These are phyloP conservation scores for Isatis tinctoria DNA, from an alignment of 345 rosid species.

Conservation along the genomic window DNA sequence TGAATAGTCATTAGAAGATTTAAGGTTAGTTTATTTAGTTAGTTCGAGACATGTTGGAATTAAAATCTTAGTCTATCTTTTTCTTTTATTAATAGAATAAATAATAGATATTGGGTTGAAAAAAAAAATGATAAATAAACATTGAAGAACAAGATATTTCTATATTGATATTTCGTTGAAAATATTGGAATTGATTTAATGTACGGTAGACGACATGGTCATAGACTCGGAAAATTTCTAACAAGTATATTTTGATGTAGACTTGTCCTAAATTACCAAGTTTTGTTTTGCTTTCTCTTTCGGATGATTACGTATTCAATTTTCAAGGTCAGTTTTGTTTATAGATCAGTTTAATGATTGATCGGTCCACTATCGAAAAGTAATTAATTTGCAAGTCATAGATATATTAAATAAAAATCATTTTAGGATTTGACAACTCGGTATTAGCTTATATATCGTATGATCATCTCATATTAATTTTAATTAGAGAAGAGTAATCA, in stretches of 20 bases:
- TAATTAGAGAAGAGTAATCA: not conserved
- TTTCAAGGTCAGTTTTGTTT: not conserved
- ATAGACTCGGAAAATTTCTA: not conserved
- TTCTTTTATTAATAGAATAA: not conserved
- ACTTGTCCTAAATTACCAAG: not conserved
- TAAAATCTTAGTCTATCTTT: not conserved
- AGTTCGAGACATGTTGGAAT: not conserved
- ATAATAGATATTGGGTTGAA: not conserved
- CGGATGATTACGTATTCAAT: not conserved
- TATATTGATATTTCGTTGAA: constrained; percentile 4
- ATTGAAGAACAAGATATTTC: not conserved
- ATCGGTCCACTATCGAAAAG: not conserved
- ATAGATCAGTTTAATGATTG: constrained; percentile 13
- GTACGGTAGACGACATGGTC: constrained; percentile 9
- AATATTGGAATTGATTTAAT: not conserved
- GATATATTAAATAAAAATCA: not conserved
- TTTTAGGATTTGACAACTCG: not conserved
- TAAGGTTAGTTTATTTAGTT: constrained; percentile 14
- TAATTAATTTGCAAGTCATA: not conserved
- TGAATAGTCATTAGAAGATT: not conserved
- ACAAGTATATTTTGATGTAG: constrained; percentile 3
- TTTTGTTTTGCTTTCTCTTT: constrained; percentile 14
- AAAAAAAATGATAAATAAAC: not conserved
- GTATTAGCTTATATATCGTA: not conserved
- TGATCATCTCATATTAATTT: not conserved